These are phyloP conservation scores for Stagonosporopsis rhizophila DNA, from an alignment of 2,329 filamentous ascomycete species.

Conservation along the genomic window DNA sequence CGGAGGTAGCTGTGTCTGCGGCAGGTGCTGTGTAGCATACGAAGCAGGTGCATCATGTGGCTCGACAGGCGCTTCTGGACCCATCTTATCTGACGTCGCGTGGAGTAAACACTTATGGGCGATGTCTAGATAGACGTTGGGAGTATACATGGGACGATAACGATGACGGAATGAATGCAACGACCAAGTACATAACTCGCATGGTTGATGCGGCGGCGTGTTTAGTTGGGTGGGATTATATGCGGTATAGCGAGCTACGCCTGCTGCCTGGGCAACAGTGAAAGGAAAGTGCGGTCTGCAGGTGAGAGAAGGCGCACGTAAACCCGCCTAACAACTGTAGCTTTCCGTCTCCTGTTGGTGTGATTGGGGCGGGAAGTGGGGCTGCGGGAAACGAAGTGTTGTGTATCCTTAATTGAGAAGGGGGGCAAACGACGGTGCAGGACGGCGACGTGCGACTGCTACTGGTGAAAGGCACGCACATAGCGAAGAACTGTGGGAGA, in stretches of 20 bases:
- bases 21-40: neutral
- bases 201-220: neutral
- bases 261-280: slow-evolving; percentile 13
- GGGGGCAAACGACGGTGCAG: slow-evolving; percentile 6
- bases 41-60: neutral
- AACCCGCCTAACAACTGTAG: neutral
- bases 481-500: neutral
- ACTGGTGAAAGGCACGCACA: neutral
- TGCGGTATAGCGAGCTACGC: neutral
- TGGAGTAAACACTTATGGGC: slow-evolving; percentile 1
- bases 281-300: slow-evolving; percentile 10
- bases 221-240: neutral
- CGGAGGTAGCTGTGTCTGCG: neutral
- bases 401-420: neutral
- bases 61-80: neutral
- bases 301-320: slow-evolving; percentile 2
- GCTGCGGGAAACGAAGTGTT: neutral
- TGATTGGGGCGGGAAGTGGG: slow-evolving; percentile 1
- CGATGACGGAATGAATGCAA: neutral
- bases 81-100: neutral
- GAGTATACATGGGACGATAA: neutral
- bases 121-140: neutral
- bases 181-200: neutral
- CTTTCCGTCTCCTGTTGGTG: slow-evolving; percentile 1
- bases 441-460: neutral